Evolutionary conservation across 306 rosid genomes (phyloP).

Genomic region (Lablab purpureus): DNA sequence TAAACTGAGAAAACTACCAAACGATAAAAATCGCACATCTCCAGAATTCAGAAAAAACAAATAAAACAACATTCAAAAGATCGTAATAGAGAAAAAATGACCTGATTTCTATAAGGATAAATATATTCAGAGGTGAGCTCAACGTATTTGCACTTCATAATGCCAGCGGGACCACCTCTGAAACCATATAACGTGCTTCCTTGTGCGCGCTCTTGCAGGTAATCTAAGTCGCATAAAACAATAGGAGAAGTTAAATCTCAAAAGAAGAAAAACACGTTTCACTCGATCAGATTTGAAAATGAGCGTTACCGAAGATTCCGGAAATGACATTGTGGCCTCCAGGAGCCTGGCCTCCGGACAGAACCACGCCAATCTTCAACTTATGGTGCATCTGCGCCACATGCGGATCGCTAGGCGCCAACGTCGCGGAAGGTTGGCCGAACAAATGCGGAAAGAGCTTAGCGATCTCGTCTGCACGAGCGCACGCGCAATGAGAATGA

Average conservation of each 20-base stretch:
- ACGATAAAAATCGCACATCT: not conserved
- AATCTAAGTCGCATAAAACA: slow-evolving; percentile 60
- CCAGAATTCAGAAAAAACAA: not conserved
- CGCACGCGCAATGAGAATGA: not conserved
- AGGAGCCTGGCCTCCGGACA: slow-evolving; percentile 99
- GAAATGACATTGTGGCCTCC: slow-evolving; percentile 98
- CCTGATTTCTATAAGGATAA: slow-evolving; percentile 97
- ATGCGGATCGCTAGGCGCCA: slow-evolving; percentile 59
- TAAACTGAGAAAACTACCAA: not conserved
- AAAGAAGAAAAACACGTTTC: not conserved
- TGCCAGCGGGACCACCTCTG: slow-evolving; percentile 97
- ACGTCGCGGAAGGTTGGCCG: slow-evolving; percentile 84
- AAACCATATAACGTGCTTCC: slow-evolving; percentile 94
- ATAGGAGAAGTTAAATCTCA: not conserved
- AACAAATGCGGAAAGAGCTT: slow-evolving; percentile 86
- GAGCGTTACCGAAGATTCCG: slow-evolving; percentile 78
- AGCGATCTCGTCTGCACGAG: slow-evolving; percentile 78
- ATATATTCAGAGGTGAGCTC: slow-evolving; percentile 79
- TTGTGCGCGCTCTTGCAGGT: slow-evolving; percentile 77
- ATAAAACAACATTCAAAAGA: slow-evolving; percentile 16
- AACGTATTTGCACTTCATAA: slow-evolving; percentile 87
- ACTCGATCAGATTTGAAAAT: not conserved
- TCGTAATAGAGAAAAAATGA: slow-evolving; percentile 6
- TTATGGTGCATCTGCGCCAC: slow-evolving; percentile 45
- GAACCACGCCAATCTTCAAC: slow-evolving; percentile 93